Evolutionary conservation across 192 early-diverging fungal species (phyloP).

Genomic region (Backusella tarrabulga): DNA sequence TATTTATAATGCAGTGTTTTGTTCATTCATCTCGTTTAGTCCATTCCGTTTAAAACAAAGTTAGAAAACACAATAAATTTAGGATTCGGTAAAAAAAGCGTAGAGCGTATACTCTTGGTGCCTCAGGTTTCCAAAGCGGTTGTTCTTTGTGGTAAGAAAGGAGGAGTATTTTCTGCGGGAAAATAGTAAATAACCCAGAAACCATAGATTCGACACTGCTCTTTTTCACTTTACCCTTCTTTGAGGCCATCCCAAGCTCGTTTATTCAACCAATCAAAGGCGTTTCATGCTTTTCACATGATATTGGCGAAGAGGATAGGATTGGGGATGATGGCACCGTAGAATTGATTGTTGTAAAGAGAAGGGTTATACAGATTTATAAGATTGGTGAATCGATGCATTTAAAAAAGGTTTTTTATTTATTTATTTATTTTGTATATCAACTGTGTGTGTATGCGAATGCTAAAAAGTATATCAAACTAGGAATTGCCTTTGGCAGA

Average conservation of each 20-base stretch:
- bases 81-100: slow-evolving; percentile 58
- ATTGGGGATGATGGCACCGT: slow-evolving; percentile 50
- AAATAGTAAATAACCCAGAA: too few relatives aligned
- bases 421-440: too few relatives aligned
- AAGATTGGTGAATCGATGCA: slow-evolving; percentile 39
- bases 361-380: slow-evolving; percentile 45
- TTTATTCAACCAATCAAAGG: slow-evolving; percentile 50
- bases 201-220: slow-evolving; percentile 59
- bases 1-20: not conserved
- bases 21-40: not conserved
- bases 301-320: slow-evolving; percentile 43
- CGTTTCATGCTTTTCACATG: slow-evolving; percentile 58
- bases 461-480: not conserved
- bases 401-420: slow-evolving; percentile 40
- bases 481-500: slow-evolving; percentile 67
- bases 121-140: slow-evolving; percentile 63
- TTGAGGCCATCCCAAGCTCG: slow-evolving; percentile 40
- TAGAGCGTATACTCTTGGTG: slow-evolving; percentile 62
- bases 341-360: slow-evolving; percentile 49
- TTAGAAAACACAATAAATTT: slow-evolving; percentile 47
- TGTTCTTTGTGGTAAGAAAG: slow-evolving; percentile 61
- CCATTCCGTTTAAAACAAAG: slow-evolving; percentile 25
- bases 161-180: too few relatives aligned
- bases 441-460: not conserved
- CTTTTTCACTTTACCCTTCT: slow-evolving; percentile 60